Percentiles rank a stretch among this genome's conserved stretches.
These are phyloP conservation scores for Gossypium davidsonii DNA, from an alignment of 441 rosid genomes.

Conservation along the genomic window DNA sequence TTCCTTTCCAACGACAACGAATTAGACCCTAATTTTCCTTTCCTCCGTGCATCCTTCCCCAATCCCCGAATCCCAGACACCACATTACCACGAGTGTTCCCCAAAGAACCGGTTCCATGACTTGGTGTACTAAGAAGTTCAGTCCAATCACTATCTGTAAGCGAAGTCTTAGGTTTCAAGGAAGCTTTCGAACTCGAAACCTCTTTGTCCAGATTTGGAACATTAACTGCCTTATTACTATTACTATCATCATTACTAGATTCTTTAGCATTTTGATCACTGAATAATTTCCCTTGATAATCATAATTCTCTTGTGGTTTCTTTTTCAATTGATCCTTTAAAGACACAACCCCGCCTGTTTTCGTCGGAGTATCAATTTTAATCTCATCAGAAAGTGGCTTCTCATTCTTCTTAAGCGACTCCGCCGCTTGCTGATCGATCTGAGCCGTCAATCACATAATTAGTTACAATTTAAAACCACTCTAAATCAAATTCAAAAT, in stretches of 20 bases:
- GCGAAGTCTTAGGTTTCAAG: constrained; percentile 34
- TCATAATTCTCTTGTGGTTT: constrained; percentile 39
- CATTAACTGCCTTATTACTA: constrained; percentile 12
- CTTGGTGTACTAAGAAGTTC: constrained; percentile 57
- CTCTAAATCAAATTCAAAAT: neutral
- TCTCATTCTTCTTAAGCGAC: constrained; percentile 70
- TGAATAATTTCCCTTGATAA: constrained; percentile 35
- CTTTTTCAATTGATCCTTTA: constrained; percentile 81
- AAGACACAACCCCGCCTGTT: constrained; percentile 47
- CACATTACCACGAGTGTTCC: constrained; percentile 25
- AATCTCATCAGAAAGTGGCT: constrained; percentile 44
- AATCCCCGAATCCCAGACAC: constrained; percentile 36
- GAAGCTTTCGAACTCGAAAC: constrained; percentile 21
- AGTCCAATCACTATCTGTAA: constrained; percentile 87
- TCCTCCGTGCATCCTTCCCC: constrained; percentile 48
- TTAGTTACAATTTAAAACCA: constrained; percentile 13
- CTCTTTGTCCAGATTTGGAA: constrained; percentile 30
- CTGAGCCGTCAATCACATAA: constrained; percentile 36
- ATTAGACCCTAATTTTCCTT: constrained; percentile 32
- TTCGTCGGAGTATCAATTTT: constrained; percentile 35
- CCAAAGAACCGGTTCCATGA: constrained; percentile 22
- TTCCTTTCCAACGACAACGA: constrained; percentile 34
- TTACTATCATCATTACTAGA: constrained; percentile 14
- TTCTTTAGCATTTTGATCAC: constrained; percentile 27
- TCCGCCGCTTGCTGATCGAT: constrained; percentile 96